Conservation (phyloP, 192 early-diverging fungal genomes). For the Umbelopsis ramanniana region DNA sequence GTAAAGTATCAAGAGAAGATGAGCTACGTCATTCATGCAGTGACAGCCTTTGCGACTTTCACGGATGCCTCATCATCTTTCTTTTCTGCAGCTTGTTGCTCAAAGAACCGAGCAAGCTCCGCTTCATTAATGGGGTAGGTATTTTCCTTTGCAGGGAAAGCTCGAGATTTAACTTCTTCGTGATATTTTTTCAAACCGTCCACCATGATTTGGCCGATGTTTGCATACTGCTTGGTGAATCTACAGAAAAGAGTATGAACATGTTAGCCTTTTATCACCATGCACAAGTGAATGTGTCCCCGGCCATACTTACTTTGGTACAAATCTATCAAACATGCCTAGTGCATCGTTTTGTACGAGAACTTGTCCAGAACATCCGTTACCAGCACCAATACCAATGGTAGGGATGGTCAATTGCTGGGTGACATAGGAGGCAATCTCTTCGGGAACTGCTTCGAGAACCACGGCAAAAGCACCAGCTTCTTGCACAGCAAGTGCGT, state of each 20-base stretch:
- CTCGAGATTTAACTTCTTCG: constrained; percentile 72
- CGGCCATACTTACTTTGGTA: constrained; percentile 71
- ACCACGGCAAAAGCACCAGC: constrained; percentile 93
- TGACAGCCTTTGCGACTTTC: neutral
- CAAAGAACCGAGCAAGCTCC: constrained; percentile 55
- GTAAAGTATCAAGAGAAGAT: too few species aligned
- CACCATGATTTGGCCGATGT: constrained; percentile 74
- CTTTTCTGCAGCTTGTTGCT: constrained; percentile 25
- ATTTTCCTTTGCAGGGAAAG: constrained; percentile 81
- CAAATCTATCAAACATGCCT: constrained; percentile 90
- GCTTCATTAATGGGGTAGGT: constrained; percentile 77
- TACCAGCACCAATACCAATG: constrained; percentile 97
- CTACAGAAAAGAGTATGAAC: constrained; percentile 37
- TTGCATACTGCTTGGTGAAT: constrained; percentile 89
- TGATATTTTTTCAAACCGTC: constrained; percentile 74
- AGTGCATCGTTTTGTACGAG: constrained; percentile 91
- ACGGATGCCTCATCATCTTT: neutral
- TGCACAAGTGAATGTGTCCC: neutral
- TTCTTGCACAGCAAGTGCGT: constrained; percentile 87
- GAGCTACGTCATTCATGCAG: neutral
- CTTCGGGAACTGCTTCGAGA: constrained; percentile 89
- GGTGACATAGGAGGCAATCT: constrained; percentile 90
- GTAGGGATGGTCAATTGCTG: constrained; percentile 81
- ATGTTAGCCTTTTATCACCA: neutral
- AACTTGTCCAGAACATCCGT: constrained; percentile 89